Evolutionary conservation across 345 rosid genomes (phyloP).

Genomic region (Linum lewisii): DNA sequence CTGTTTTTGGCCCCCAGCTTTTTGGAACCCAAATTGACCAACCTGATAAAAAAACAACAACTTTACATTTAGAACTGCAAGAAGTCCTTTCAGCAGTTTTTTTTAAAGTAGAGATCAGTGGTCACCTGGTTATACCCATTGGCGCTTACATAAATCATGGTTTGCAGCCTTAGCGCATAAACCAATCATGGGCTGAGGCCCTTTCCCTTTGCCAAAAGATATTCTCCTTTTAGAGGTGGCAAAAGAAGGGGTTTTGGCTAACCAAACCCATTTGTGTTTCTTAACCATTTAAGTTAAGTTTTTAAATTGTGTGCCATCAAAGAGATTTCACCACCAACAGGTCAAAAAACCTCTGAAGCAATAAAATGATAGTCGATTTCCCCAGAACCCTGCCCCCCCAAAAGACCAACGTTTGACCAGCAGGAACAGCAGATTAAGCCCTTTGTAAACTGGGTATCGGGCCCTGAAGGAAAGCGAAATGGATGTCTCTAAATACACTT

Average conservation of each 20-base stretch:
- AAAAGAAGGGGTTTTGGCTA: slow-evolving; percentile 56
- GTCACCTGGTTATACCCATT: slow-evolving; percentile 58
- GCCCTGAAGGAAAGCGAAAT: slow-evolving; percentile 58
- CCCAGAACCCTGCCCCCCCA: slow-evolving; percentile 71
- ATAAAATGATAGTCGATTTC: slow-evolving; percentile 47
- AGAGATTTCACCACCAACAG: slow-evolving; percentile 40
- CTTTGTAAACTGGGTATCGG: slow-evolving; percentile 44
- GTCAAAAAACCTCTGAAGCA: slow-evolving; percentile 64
- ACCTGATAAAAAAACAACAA: slow-evolving; percentile 24
- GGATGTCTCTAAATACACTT: slow-evolving; percentile 38
- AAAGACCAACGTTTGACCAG: slow-evolving; percentile 55
- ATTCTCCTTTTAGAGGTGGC: slow-evolving; percentile 51
- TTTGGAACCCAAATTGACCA: slow-evolving; percentile 56
- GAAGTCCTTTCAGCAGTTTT: neutral
- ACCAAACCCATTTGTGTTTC: slow-evolving; percentile 59
- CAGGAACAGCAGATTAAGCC: slow-evolving; percentile 44
- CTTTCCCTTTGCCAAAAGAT: slow-evolving; percentile 60
- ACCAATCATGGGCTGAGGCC: slow-evolving; percentile 44
- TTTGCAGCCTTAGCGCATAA: slow-evolving; percentile 47
- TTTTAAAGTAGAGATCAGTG: slow-evolving; percentile 4
- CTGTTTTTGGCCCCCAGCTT: slow-evolving; percentile 79
- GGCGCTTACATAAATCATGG: slow-evolving; percentile 57
- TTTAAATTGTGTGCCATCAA: slow-evolving; percentile 50
- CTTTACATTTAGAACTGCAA: neutral
- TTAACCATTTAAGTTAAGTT: slow-evolving; percentile 56